Percentiles rank a stretch among this genome's conserved stretches.
Evolutionary conservation across 345 rosid genomes (phyloP).

Genomic region (Psidium guajava): DNA sequence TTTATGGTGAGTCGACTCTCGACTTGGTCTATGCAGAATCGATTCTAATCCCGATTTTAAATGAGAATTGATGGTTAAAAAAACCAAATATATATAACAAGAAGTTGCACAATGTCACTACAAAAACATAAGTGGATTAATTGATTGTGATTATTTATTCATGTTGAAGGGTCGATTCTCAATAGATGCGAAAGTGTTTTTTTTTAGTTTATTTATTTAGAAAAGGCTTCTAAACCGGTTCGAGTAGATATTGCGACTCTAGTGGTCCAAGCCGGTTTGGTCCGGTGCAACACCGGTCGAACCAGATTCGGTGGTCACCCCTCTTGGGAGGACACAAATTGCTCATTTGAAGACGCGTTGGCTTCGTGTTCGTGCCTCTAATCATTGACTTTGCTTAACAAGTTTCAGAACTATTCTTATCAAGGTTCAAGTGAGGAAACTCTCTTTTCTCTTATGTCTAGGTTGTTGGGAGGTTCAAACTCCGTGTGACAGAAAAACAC

Average conservation of each 20-base stretch:
- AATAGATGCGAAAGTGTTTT: neutral
- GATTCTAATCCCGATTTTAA: neutral
- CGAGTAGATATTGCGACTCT: accelerated
- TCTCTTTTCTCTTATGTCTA: neutral
- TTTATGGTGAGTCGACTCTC: neutral
- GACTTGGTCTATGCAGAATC: neutral
- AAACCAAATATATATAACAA: neutral
- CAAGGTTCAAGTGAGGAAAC: neutral
- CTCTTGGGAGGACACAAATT: neutral
- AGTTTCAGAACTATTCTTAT: neutral
- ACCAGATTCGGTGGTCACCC: neutral
- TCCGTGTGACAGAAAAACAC: too few relatives aligned
- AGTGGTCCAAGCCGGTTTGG: neutral
- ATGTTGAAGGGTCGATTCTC: neutral
- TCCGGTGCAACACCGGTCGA: accelerated
- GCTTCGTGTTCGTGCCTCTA: neutral
- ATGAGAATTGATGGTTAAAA: neutral
- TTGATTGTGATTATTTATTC: too few relatives aligned
- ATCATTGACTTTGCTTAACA: neutral
- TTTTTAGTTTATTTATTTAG: too few relatives aligned
- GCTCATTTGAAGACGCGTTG: neutral
- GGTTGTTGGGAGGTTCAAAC: too few relatives aligned
- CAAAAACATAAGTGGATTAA: accelerated
- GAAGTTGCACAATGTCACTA: neutral
- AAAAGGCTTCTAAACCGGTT: neutral